Evolutionary conservation across 2,329 filamentous ascomycete genomes (phyloP).

Genomic region (Alternaria sp.): DNA sequence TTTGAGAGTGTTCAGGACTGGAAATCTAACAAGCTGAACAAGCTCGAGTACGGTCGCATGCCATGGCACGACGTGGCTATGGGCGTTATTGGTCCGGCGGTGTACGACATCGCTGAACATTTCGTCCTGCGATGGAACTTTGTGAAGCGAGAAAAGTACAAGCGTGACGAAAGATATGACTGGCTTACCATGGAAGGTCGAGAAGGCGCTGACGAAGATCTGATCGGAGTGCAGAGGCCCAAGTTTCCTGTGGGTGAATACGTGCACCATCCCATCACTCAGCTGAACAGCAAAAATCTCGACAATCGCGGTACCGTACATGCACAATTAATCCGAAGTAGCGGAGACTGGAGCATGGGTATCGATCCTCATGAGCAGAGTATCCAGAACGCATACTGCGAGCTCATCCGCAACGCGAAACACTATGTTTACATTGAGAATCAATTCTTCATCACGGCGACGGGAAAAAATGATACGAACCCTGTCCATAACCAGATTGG

Average conservation of each 20-base stretch:
- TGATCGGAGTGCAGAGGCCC: slow-evolving; percentile 87
- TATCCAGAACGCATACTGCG: slow-evolving; percentile 86
- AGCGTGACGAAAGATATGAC: slow-evolving; percentile 81
- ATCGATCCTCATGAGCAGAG: slow-evolving; percentile 79
- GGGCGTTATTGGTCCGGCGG: slow-evolving; percentile 86
- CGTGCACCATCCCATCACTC: slow-evolving; percentile 77
- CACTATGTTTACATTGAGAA: slow-evolving; percentile 99
- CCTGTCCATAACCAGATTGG: slow-evolving; percentile 91
- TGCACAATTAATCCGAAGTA: slow-evolving; percentile 88
- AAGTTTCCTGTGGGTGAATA: slow-evolving; percentile 91
- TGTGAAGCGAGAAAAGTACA: slow-evolving; percentile 96
- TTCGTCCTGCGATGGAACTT: slow-evolving; percentile 97
- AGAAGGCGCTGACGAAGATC: slow-evolving; percentile 79
- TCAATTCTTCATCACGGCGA: slow-evolving; percentile 91
- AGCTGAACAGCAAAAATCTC: slow-evolving; percentile 70
- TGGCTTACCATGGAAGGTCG: slow-evolving; percentile 84
- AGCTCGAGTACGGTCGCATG: slow-evolving; percentile 92
- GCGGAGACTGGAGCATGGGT: slow-evolving; percentile 91
- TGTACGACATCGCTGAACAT: slow-evolving; percentile 94
- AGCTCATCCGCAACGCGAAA: slow-evolving; percentile 84
- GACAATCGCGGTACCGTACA: slow-evolving; percentile 73
- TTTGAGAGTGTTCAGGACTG: slow-evolving; percentile 91
- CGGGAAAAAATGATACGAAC: slow-evolving; percentile 77
- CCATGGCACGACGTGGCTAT: slow-evolving; percentile 98
- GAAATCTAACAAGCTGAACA: slow-evolving; percentile 91